Percentiles rank a stretch among this genome's conserved stretches.
phyloP scores from a whole-genome alignment of 176 grass and related monocot genomes.

The Calamus simplicifolius region DNA sequence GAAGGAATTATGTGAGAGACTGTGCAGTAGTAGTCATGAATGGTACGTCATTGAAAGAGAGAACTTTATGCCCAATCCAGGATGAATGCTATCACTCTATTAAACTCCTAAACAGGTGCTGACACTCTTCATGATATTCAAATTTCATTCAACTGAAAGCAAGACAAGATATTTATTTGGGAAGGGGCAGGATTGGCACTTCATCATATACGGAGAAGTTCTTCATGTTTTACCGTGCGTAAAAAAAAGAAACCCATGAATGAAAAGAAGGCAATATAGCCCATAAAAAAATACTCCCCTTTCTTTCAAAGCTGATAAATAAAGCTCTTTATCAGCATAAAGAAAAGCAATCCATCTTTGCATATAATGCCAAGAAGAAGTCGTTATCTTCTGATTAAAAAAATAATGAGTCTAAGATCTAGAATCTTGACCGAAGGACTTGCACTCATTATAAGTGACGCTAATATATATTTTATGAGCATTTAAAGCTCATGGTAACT shows the following conservation, averaged over 20 bases:
- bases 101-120: too few species aligned
- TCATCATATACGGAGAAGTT: background rate
- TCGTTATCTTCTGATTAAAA: slow-evolving; percentile 19
- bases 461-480: slow-evolving; percentile 1
- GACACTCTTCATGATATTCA: too few species aligned
- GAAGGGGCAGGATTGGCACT: background rate
- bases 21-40: too few species aligned
- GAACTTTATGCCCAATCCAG: too few species aligned
- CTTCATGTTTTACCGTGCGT: slow-evolving; percentile 14
- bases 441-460: background rate
- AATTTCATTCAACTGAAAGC: too few species aligned
- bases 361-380: slow-evolving; percentile 7
- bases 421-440: background rate
- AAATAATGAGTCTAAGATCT: slow-evolving; percentile 10
- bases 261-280: slow-evolving; percentile 24
- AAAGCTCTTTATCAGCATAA: slow-evolving; percentile 21
- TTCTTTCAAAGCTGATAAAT: too few species aligned
- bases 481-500: background rate
- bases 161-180: background rate
- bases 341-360: slow-evolving; percentile 6
- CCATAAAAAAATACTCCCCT: slow-evolving; percentile 6
- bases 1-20: too few species aligned
- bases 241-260: slow-evolving; percentile 8
- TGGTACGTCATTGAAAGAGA: too few species aligned
- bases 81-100: too few species aligned